Evolutionary conservation across 345 rosid genomes (phyloP).

Genomic region (Bruguiera sexangula): DNA sequence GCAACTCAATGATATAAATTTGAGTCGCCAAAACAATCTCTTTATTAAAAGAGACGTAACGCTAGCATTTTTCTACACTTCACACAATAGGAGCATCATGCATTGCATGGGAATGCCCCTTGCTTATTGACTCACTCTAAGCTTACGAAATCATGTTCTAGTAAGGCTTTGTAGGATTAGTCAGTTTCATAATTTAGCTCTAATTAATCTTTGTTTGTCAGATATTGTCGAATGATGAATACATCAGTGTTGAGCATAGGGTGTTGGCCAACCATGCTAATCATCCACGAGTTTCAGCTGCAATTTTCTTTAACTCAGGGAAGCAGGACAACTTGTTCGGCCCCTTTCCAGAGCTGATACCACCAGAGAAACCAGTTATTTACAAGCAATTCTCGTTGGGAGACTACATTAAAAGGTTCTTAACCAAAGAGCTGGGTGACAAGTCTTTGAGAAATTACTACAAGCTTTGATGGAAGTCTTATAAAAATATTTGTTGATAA

Average conservation of each 20-base stretch:
- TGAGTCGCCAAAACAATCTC: too few species aligned
- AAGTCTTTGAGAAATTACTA: constrained; percentile 36
- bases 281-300: constrained; percentile 37
- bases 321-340: constrained; percentile 31
- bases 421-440: constrained; percentile 43
- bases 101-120: too few species aligned
- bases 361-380: constrained; percentile 35
- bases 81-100: too few species aligned
- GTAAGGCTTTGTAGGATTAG: too few species aligned
- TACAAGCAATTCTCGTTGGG: constrained; percentile 28
- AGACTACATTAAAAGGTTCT: constrained; percentile 37
- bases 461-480: constrained; percentile 18
- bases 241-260: constrained; percentile 44
- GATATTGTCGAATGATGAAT: constrained; percentile 52
- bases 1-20: too few species aligned
- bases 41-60: too few species aligned
- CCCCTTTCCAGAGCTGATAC: constrained; percentile 39
- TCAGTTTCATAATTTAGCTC: too few species aligned
- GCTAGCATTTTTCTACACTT: too few species aligned
- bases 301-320: constrained; percentile 37
- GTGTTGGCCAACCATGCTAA: constrained; percentile 40
- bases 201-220: constrained; percentile 10
- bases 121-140: too few species aligned
- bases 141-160: too few species aligned
- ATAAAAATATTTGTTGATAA: too few species aligned